phyloP scores from a whole-genome alignment of 2,329 filamentous ascomycete genomes.

The Cadophora malorum region DNA sequence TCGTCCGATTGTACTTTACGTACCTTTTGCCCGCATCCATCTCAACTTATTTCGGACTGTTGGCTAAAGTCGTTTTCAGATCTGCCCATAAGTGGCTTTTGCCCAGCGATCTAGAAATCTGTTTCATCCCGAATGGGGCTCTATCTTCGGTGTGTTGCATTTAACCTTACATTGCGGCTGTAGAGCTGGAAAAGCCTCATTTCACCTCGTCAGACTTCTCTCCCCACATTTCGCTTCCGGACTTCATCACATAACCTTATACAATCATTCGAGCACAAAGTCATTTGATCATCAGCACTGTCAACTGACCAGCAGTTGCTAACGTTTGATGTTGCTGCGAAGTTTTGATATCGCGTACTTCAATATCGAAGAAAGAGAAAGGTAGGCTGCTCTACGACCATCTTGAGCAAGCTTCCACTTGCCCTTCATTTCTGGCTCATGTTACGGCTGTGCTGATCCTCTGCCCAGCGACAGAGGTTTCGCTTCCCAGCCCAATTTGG shows the following conservation, averaged over 20 bases:
- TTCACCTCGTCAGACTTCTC: constrained; percentile 2
- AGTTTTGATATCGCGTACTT: no score
- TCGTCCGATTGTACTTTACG: constrained; percentile 3
- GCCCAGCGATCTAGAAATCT: background rate
- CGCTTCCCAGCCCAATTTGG: background rate
- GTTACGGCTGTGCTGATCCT: background rate
- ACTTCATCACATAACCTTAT: no score
- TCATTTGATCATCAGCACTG: background rate
- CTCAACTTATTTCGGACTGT: constrained; percentile 5
- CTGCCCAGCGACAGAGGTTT: background rate
- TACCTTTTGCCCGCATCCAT: background rate
- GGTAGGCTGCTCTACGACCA: background rate
- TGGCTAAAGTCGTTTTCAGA: constrained; percentile 12
- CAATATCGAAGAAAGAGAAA: no score
- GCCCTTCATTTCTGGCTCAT: background rate
- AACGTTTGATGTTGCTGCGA: background rate
- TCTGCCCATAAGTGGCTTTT: background rate
- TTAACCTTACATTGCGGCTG: constrained; percentile 16
- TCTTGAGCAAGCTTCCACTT: no score
- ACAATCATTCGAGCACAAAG: background rate
- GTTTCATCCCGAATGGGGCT: background rate
- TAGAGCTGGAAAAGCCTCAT: background rate
- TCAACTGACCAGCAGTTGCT: background rate
- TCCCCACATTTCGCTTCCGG: background rate
- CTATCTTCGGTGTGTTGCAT: background rate